phyloP scores from a whole-genome alignment of 306 rosid species.

The Lathyrus oleraceus region DNA sequence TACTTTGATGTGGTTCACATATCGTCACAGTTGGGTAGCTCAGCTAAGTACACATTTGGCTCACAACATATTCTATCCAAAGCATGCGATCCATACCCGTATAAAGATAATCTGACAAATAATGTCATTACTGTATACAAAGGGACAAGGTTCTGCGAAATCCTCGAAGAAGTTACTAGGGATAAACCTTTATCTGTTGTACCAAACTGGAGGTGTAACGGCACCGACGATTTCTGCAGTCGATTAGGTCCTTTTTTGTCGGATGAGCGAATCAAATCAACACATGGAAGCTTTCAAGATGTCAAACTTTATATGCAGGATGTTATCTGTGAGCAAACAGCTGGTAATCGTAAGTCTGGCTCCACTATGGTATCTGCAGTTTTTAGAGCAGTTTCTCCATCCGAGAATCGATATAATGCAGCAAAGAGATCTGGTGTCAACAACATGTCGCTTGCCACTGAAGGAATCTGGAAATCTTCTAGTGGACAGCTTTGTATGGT shows the following conservation, averaged over 20 bases:
- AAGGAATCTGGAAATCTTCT: slow-evolving; percentile 89
- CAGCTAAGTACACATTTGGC: slow-evolving; percentile 47
- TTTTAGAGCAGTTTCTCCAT: slow-evolving; percentile 79
- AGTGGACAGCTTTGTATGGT: slow-evolving; percentile 97
- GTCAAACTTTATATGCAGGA: slow-evolving; percentile 72
- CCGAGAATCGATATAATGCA: slow-evolving; percentile 63
- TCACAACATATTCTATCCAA: slow-evolving; percentile 57
- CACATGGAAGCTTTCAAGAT: slow-evolving; percentile 78
- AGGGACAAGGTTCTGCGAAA: slow-evolving; percentile 63
- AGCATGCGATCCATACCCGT: slow-evolving; percentile 85
- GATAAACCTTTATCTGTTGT: slow-evolving; percentile 64
- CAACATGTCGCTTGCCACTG: slow-evolving; percentile 74
- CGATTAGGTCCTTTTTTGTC: slow-evolving; percentile 75
- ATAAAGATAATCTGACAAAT: slow-evolving; percentile 44
- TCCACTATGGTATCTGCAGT: slow-evolving; percentile 74
- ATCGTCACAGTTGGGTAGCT: slow-evolving; percentile 67
- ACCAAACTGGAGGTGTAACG: slow-evolving; percentile 85
- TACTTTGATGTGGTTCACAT: slow-evolving; percentile 72
- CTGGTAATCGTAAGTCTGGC: slow-evolving; percentile 32
- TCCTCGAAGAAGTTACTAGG: slow-evolving; percentile 66
- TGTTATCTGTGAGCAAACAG: slow-evolving; percentile 58
- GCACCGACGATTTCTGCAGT: slow-evolving; percentile 68
- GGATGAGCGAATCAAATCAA: slow-evolving; percentile 58
- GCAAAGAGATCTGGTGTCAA: slow-evolving; percentile 67
- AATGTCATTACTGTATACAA: slow-evolving; percentile 51